Evolutionary conservation across 164 flowering plant genomes (phyloP).

Genomic region (Tetracentron sinense): DNA sequence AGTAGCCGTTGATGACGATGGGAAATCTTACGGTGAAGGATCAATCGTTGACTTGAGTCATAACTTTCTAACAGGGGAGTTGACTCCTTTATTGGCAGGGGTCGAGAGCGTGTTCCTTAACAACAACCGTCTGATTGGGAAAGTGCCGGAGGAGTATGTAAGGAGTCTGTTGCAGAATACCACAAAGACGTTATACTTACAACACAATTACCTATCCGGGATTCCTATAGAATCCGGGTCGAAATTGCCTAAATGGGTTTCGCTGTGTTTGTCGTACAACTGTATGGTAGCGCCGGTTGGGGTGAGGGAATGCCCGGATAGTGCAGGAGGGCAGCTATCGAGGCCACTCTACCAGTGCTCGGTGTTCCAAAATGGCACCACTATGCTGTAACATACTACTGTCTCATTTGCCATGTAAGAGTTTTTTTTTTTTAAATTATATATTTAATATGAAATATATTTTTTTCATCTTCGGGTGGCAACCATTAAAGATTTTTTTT

Average conservation of each 20-base stretch:
- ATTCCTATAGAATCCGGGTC: constrained; percentile 31
- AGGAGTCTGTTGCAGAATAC: constrained; percentile 30
- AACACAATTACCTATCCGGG: constrained; percentile 57
- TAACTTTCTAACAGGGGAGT: constrained; percentile 43
- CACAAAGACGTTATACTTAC: constrained; percentile 52
- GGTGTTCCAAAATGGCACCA: constrained; percentile 18
- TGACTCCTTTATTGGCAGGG: constrained; percentile 33
- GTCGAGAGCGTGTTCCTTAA: constrained; percentile 57
- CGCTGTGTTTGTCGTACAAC: constrained; percentile 62
- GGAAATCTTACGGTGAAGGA: constrained; percentile 23
- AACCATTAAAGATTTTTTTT: too few species aligned
- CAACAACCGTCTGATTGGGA: constrained; percentile 56
- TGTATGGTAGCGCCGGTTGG: constrained; percentile 60
- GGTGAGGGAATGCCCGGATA: constrained; percentile 47
- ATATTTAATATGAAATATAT: too few species aligned
- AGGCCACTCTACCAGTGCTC: constrained; percentile 60
- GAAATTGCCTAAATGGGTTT: constrained; percentile 38
- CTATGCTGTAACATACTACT: too few species aligned
- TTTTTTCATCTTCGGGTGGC: too few species aligned
- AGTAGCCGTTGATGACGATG: background rate
- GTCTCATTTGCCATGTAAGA: too few species aligned
- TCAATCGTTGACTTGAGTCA: constrained; percentile 66
- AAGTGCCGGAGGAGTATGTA: constrained; percentile 50
- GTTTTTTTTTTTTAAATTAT: too few species aligned
- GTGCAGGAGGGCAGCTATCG: constrained; percentile 42